Conservation (phyloP, 352 stramenopile species). For the Globisporangium echinulatum region DNA sequence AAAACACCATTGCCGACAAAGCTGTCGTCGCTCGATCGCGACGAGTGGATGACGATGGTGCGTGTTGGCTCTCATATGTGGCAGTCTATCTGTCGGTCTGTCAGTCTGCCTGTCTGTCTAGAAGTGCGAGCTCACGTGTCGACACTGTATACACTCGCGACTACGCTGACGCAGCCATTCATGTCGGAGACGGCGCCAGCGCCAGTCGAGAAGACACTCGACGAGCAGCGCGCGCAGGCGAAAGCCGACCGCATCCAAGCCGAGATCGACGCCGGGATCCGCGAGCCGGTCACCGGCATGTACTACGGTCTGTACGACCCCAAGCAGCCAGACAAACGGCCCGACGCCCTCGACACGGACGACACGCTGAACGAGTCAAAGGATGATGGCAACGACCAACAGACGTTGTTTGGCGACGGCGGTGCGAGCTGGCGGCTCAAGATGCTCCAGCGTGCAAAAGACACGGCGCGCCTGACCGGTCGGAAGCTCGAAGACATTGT, state of each 20-base stretch:
- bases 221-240: conserved; percentile 33
- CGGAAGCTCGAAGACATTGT: conserved; percentile 57
- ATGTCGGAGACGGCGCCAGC: conserved; percentile 17
- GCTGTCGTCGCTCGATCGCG: conserved; percentile 27
- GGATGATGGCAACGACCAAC: conserved; percentile 10
- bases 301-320: conserved; percentile 77
- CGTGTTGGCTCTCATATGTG: background rate
- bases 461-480: conserved; percentile 47
- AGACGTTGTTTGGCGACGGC: conserved; percentile 55
- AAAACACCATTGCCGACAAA: background rate
- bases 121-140: too few relatives aligned
- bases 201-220: conserved; percentile 28
- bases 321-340: conserved; percentile 51
- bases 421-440: conserved; percentile 80
- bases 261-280: conserved; percentile 67
- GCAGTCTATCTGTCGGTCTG: background rate
- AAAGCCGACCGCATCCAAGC: conserved; percentile 59
- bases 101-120: background rate
- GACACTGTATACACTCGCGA: too few relatives aligned
- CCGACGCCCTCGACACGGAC: background rate
- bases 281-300: conserved; percentile 74
- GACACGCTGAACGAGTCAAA: conserved; percentile 1
- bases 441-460: conserved; percentile 70
- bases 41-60: conserved; percentile 83
- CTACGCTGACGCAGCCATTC: conserved; percentile 28